A percentile compares a stretch with the other conserved stretches of the same genome.
Conservation (phyloP, 2,329 filamentous ascomycete species). For the Ophiobolus disseminans region DNA sequence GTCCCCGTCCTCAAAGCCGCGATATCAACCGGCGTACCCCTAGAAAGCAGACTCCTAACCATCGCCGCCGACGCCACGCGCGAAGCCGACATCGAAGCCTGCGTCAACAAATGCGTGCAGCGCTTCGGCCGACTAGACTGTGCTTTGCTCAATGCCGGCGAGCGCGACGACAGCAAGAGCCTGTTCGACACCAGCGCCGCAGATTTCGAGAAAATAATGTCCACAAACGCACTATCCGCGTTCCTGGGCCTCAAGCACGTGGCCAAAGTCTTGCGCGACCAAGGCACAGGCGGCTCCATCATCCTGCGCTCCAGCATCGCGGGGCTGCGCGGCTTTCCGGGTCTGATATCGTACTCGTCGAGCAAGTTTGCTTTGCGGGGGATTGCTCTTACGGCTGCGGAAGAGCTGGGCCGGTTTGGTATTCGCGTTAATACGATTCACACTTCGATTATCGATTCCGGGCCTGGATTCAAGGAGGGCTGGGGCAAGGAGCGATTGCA, state of each 20-base stretch:
- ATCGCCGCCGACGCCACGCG: conserved; percentile 46
- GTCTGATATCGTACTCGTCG: conserved; percentile 46
- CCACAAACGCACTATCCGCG: conserved; percentile 48
- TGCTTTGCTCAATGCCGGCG: conserved; percentile 37
- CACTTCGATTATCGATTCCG: conserved; percentile 48
- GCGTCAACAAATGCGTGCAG: conserved; percentile 31
- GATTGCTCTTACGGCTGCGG: conserved; percentile 49
- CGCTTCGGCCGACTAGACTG: conserved; percentile 38
- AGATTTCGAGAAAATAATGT: conserved; percentile 47
- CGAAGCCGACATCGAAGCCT: conserved; percentile 38
- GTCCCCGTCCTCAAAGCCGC: conserved; percentile 33
- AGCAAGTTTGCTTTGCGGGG: conserved; percentile 50
- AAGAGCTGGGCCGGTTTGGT: conserved; percentile 46
- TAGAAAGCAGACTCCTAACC: conserved; percentile 37
- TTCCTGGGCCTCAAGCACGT: conserved; percentile 50
- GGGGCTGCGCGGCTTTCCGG: conserved; percentile 48
- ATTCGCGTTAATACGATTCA: conserved; percentile 53
- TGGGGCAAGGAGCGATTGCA: conserved; percentile 47
- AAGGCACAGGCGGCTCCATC: conserved; percentile 47
- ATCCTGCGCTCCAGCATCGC: conserved; percentile 51
- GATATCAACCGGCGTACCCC: conserved; percentile 32
- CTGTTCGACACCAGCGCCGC: conserved; percentile 48
- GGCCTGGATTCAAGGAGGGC: conserved; percentile 43
- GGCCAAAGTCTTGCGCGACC: conserved; percentile 42
- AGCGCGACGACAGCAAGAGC: conserved; percentile 35